Evolutionary conservation across 352 stramenopile genomes (phyloP).

Genomic region (Phytophthora crassamura): DNA sequence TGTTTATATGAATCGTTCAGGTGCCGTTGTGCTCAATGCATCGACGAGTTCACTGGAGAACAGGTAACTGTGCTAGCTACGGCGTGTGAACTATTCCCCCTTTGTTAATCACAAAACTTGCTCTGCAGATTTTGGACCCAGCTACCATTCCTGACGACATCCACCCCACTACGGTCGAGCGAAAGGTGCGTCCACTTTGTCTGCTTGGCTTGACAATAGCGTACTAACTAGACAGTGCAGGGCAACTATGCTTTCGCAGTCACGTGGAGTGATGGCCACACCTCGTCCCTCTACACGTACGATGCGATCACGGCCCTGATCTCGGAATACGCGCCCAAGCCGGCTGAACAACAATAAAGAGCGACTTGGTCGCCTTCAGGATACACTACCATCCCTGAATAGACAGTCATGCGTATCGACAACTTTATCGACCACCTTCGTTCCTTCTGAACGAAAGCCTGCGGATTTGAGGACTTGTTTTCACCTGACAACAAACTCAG

Average conservation of each 20-base stretch:
- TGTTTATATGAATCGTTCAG: slow-evolving; percentile 33
- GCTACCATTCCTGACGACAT: slow-evolving; percentile 80
- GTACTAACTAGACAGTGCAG: slow-evolving; percentile 39
- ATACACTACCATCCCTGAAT: too few species aligned
- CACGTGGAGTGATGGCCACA: slow-evolving; percentile 98
- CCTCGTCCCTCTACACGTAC: slow-evolving; percentile 97
- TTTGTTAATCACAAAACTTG: not conserved
- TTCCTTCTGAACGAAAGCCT: too few species aligned
- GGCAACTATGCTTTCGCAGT: slow-evolving; percentile 99
- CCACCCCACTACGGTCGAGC: slow-evolving; percentile 79
- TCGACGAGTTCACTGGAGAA: slow-evolving; percentile 87
- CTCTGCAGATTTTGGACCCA: slow-evolving; percentile 70
- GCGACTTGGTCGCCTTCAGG: too few species aligned
- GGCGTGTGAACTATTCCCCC: not conserved
- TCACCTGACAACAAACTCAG: too few species aligned
- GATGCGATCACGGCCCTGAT: slow-evolving; percentile 77
- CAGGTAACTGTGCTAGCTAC: slow-evolving; percentile 47
- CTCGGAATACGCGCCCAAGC: slow-evolving; percentile 41
- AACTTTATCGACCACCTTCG: too few species aligned
- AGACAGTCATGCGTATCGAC: too few species aligned
- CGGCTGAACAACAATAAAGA: slow-evolving; percentile 18
- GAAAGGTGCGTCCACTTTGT: slow-evolving; percentile 57
- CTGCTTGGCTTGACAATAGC: not conserved
- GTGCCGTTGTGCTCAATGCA: slow-evolving; percentile 86
- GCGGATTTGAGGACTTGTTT: too few species aligned